Conservation (phyloP, 176 grass and related monocot genomes). For the Poa annua region DNA sequence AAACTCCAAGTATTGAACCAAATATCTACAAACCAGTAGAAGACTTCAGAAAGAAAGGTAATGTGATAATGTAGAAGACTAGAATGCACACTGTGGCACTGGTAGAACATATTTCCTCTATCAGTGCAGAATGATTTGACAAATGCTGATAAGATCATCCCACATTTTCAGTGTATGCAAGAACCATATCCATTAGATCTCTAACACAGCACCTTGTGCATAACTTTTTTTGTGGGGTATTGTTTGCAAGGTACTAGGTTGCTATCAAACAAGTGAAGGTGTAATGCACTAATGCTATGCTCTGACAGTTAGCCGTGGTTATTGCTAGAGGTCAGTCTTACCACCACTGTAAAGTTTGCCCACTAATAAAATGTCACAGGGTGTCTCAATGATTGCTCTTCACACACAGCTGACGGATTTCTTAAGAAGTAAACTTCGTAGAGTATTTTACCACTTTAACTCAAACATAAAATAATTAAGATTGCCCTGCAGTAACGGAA, state of each 20-base stretch:
- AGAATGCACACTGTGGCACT: constrained; percentile 1
- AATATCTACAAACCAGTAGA: constrained; percentile 66
- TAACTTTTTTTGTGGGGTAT: background rate
- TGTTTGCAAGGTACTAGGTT: constrained; percentile 17
- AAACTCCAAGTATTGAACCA: constrained; percentile 83
- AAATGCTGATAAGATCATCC: constrained; percentile 11
- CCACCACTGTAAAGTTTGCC: background rate
- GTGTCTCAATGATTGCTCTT: background rate
- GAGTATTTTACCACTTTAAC: background rate
- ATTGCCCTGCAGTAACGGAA: background rate
- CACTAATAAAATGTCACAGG: background rate
- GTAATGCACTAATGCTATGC: background rate
- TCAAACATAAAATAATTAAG: background rate
- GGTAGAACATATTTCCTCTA: constrained; percentile 11
- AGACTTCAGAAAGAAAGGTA: background rate
- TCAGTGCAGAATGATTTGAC: constrained; percentile 2
- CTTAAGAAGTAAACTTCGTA: background rate
- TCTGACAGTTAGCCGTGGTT: background rate
- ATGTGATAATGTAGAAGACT: constrained; percentile 15
- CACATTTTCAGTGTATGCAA: constrained; percentile 2
- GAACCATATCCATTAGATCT: constrained; percentile 28
- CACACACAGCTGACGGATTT: background rate
- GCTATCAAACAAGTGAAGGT: background rate
- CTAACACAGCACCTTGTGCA: background rate
- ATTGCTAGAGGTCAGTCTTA: background rate